Conservation (phyloP, 495 filamentous ascomycete genomes). For the Sordaria brevicollis region DNA sequence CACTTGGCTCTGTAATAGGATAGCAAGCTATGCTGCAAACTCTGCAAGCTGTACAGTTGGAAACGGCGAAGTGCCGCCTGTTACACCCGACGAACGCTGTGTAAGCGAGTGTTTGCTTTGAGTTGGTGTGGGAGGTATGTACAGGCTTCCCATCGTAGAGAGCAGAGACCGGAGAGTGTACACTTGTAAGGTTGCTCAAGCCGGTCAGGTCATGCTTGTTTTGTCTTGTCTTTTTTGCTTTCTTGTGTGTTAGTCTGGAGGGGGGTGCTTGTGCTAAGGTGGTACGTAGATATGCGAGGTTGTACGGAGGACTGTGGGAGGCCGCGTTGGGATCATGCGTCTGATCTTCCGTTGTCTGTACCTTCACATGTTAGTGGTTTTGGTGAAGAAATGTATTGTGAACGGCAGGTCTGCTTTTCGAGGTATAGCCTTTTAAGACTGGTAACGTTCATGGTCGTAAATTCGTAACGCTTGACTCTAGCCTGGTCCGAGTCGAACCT, state of each 20-base stretch:
- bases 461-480: not conserved
- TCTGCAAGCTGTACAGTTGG: not conserved
- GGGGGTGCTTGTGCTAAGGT: not conserved
- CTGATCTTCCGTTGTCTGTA: not conserved
- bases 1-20: too few relatives aligned
- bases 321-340: not conserved
- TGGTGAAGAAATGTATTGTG: not conserved
- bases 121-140: not conserved
- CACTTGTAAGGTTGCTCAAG: not conserved
- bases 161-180: too few relatives aligned
- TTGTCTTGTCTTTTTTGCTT: not conserved
- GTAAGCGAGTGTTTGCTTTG: not conserved
- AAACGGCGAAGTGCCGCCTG: not conserved
- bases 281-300: not conserved
- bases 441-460: not conserved
- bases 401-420: not conserved
- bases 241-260: not conserved
- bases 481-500: not conserved
- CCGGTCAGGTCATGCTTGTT: not conserved
- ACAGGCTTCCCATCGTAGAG: not conserved
- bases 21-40: too few relatives aligned
- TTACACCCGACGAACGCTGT: not conserved
- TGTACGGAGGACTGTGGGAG: not conserved
- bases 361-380: not conserved
- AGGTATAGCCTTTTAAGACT: not conserved